Evolutionary conservation across 306 rosid species (phyloP).

Genomic region (Trifolium pratense): DNA sequence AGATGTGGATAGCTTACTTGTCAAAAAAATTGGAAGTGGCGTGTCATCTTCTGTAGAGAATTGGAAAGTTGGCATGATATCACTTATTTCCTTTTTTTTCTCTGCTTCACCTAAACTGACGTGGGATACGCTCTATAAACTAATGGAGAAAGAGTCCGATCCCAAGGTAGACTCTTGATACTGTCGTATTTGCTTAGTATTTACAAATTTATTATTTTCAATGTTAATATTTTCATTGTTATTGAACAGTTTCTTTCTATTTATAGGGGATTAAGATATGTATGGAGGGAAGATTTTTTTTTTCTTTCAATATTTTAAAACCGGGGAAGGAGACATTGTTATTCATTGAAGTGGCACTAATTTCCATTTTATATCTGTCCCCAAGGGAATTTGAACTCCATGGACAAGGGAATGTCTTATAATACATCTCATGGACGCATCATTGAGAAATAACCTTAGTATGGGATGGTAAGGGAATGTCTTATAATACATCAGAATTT

Average conservation of each 20-base stretch:
- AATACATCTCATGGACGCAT: background rate
- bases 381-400: background rate
- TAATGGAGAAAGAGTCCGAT: conserved; percentile 71
- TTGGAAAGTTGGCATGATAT: conserved; percentile 76
- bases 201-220: conserved; percentile 19
- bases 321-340: background rate
- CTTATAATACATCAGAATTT: too few species aligned
- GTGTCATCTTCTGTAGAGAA: conserved; percentile 55
- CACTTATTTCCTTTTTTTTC: conserved; percentile 69
- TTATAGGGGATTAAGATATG: background rate
- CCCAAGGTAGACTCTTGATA: conserved; percentile 56
- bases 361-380: background rate
- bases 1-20: conserved; percentile 59
- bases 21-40: conserved; percentile 46
- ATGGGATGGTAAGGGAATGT: too few species aligned
- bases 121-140: conserved; percentile 71
- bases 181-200: conserved; percentile 24
- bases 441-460: background rate
- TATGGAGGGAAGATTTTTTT: background rate
- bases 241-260: conserved; percentile 17
- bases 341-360: background rate
- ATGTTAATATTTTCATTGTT: conserved; percentile 10
- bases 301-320: background rate
- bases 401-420: conserved; percentile 2
- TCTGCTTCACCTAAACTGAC: conserved; percentile 61